Base-by-base conservation (phyloP, 345 rosid genomes). In the Euphorbia pulcherrima region DNA sequence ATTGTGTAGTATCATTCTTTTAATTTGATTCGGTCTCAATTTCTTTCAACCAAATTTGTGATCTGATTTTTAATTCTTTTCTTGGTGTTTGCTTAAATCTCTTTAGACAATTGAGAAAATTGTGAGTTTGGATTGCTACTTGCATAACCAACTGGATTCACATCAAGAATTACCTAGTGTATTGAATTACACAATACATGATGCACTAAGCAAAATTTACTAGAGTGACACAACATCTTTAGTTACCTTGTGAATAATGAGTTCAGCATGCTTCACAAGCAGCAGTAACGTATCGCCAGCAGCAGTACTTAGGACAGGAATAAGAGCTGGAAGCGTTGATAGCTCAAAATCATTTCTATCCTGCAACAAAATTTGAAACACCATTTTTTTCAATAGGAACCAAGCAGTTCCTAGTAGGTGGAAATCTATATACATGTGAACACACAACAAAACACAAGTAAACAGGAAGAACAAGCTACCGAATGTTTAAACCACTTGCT, bases 191-290 rank as follows among this genome's bases (percentile, higher is more conserved):
- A 21, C 39, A 4, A 27, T 2, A 0, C 10, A 26, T 26, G 47
- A 37, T 21, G 17, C 28, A 33, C 37, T 33, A 33, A 44, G 3
- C 27, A 63, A 62, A 47, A 51, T 48, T 35, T 35, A 54, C 39
- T 53, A 20, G 35, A 41, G 29, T 30, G 53, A 28, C 8, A 48
- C 20, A 39, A 74, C 14, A 44, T 44, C 27, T 67, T 18, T 12
- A 33, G 1, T 56, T 82, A 89, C 97, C 97, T 91, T 94, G 82
- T 79, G 87, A 65, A 77, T 84, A 62, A 94, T 92, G 78, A 89
- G 92, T 62, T 94, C 97, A n/a, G 96, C 92, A 52, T 83, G 87
- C 85, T 86, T 91, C 72, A 91, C 86, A 77, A 94, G 93, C 81
- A 94, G 76, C 77, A 94, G 84, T 54, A 91, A 67, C 35, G 99